Evolutionary conservation across 2,329 filamentous ascomycete species (phyloP), one percentile per base, ranked within the genome.

Genomic region (Ophiosphaerella narmari): DNA sequence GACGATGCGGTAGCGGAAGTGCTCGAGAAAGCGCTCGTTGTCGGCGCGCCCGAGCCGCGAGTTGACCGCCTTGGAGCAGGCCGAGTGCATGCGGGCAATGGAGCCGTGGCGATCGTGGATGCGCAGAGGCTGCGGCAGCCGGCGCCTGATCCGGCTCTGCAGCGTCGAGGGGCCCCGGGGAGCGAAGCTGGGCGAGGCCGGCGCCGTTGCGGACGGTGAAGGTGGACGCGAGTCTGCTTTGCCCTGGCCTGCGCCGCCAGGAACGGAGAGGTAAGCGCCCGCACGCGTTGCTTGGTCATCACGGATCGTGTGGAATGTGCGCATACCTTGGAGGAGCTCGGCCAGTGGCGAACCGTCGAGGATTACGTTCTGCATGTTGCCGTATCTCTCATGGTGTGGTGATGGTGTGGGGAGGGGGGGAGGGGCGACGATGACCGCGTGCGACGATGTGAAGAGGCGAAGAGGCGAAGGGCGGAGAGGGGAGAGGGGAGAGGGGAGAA

Each of bases 1-100:
- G 66, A 97, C 89, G 58, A 97, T 90, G 18, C 90, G 88, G 75
- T 97, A 97, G 57, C 92, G 89, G 67, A 97, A 97, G 68, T 91
- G 89, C 74, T 97, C 92, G 51, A 96, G 81, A 66, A 97, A 96
- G 59, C 86, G 87, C 60, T 87, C 82, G 68, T 92, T 95, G 63
- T 96, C 91, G 61, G 84, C 85, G 58, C 87, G 82, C 47, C 89
- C 87, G 55, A 96, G 82, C 54, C 84, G 83, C 35, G 87, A 86
- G 58, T 88, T 88, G 50, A 92, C 82, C 8, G 83, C 87, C 63
- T 81, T 82, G 55, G 72, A 74, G 48, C 68, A 74, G 5, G 69
- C 71, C 18, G 56, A 65, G 54, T 74, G 72, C 21, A 75, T 67
- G 52, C 67, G 65, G 45, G 70, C 67, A 35, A 75, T 61, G 11